These are phyloP conservation scores for Camelina laxa DNA, from an alignment of 345 rosid species.

Conservation along the genomic window DNA sequence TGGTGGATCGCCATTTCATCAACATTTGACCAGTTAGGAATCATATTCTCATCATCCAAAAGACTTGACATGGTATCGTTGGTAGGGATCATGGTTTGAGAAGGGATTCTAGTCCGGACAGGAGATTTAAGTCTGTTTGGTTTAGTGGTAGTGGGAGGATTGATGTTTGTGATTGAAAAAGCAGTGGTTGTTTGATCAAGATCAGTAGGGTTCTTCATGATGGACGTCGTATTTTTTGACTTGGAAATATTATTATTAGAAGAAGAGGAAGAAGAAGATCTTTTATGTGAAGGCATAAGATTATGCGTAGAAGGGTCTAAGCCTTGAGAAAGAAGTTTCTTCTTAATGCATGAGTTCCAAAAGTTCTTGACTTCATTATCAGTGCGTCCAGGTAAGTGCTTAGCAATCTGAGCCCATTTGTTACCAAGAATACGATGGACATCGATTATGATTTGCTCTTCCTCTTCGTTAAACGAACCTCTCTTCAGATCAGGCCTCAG, in stretches of 20 bases:
- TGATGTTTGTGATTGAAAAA: conserved; percentile 42
- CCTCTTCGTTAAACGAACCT: conserved; percentile 56
- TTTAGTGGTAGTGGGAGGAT: conserved; percentile 33
- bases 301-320: conserved; percentile 63
- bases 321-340: conserved; percentile 68
- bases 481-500: conserved; percentile 60
- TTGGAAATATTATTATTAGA: conserved; percentile 3
- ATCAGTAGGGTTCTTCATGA: conserved; percentile 36
- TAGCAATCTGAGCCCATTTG: conserved; percentile 56
- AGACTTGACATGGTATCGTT: conserved; percentile 35
- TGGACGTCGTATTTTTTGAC: conserved; percentile 24
- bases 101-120: conserved; percentile 10
- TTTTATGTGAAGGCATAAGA: conserved; percentile 46
- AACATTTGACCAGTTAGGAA: conserved; percentile 39
- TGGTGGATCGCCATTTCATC: conserved; percentile 30
- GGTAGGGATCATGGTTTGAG: conserved; percentile 25
- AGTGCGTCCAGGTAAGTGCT: conserved; percentile 78
- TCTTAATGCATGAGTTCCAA: conserved; percentile 81
- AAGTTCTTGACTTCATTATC: conserved; percentile 81
- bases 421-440: conserved; percentile 69
- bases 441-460: conserved; percentile 64
- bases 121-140: conserved; percentile 41
- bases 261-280: conserved; percentile 36
- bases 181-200: conserved; percentile 30
- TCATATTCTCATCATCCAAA: conserved; percentile 35